Base-by-base conservation (phyloP, 176 grass and related monocot genomes). In the Zea luxurians region DNA sequence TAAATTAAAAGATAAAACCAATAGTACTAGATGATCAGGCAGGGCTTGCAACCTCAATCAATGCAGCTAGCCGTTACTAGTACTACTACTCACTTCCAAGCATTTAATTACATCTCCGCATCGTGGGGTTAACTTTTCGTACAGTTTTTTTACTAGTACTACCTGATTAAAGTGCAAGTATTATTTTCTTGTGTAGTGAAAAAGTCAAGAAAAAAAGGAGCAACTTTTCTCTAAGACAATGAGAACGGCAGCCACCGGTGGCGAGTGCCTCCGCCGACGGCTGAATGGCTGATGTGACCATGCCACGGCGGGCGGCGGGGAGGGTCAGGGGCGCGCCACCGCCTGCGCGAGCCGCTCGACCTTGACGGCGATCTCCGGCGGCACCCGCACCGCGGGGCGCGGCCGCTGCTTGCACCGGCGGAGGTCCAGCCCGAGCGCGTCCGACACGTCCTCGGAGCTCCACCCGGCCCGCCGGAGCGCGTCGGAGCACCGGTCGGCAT, bases 401-500 rank as follows among this genome's bases (percentile, higher is more conserved):
- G 64, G 67, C 72, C 74, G 81, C 61, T 87, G 83, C 73, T 85
- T 85, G 53, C 70, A 81, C 2, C 78, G 66, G 2, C 73, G 80
- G 50, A 90, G 41, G 78, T 86, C 88, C 38, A 90, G 87, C 27
- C 88, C 88, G 1, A 97, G 80, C 7, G 93, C 93, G 37, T 97
- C 88, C 0, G 90, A 88, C n/a, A 97, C 86, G 17, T 97, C 93
- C 71, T 97, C 88, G 13, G 89, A 83, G 84, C 84, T 96, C 93
- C 93, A 96, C 7, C 93, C 93, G 8, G 93, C 87, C 6, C 84
- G 74, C 13, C 84, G 72, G 59, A 96, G 89, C 20, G 87, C 89
- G 84, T 89, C 82, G 7, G 93, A 96, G 78, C 79, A 96, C 36
- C 84, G 82, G 13, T 89, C 89, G 4, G 84, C 78, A 73, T 87